Evolutionary conservation across 2,329 filamentous ascomycete genomes (phyloP).

Genomic region (Rachicladosporium sp.): DNA sequence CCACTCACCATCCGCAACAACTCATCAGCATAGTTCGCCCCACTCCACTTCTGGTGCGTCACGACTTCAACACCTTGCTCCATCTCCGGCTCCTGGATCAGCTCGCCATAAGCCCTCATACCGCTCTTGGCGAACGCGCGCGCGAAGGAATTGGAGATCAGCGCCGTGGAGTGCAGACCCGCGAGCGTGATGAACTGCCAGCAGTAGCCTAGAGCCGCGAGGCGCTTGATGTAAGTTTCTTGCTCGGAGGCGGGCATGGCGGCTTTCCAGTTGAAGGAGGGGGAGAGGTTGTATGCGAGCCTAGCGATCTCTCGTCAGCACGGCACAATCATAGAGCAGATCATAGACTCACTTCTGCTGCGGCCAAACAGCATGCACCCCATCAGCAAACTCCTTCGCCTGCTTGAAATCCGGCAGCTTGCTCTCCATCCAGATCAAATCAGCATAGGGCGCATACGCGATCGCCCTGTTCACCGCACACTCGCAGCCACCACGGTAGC

Average conservation of each 20-base stretch:
- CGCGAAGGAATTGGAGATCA: slow-evolving; percentile 83
- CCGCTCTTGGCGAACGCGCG: slow-evolving; percentile 67
- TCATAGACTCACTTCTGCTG: slow-evolving; percentile 90
- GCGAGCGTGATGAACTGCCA: slow-evolving; percentile 99
- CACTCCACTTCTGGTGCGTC: slow-evolving; percentile 98
- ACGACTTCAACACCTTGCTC: slow-evolving; percentile 82
- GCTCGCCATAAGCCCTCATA: slow-evolving; percentile 93
- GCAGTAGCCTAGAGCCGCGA: slow-evolving; percentile 83
- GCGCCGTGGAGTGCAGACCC: slow-evolving; percentile 85
- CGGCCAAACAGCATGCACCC: slow-evolving; percentile 88
- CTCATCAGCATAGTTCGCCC: slow-evolving; percentile 89
- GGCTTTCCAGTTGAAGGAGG: slow-evolving; percentile 99
- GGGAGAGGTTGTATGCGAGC: slow-evolving; percentile 94
- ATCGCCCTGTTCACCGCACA: slow-evolving; percentile 83
- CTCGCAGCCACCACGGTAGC: slow-evolving; percentile 80
- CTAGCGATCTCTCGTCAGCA: slow-evolving; percentile 33
- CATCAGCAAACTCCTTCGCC: slow-evolving; percentile 83
- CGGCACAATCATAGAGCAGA: no score
- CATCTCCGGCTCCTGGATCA: slow-evolving; percentile 97
- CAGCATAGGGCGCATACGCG: slow-evolving; percentile 84
- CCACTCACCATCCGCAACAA: slow-evolving; percentile 94
- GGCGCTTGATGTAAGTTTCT: slow-evolving; percentile 90
- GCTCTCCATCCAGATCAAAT: slow-evolving; percentile 99
- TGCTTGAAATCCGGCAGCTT: slow-evolving; percentile 87
- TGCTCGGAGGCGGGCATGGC: slow-evolving; percentile 87